phyloP scores from a whole-genome alignment of 2,329 filamentous ascomycete species.

The Talaromyces sp. region DNA sequence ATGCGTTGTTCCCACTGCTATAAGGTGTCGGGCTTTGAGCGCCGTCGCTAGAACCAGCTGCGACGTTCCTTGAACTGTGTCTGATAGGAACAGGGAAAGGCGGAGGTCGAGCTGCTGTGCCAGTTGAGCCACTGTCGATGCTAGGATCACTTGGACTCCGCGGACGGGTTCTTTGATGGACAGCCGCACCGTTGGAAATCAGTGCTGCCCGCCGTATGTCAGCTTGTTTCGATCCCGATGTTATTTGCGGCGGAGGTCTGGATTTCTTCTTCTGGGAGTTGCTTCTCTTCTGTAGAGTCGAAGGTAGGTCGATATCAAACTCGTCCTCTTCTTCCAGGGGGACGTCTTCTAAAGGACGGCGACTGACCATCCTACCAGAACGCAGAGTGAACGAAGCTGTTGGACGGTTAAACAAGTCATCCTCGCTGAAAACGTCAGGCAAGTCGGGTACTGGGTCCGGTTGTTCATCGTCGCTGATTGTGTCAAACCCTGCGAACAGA shows the following conservation, averaged over 20 bases:
- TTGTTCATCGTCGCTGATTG: constrained; percentile 52
- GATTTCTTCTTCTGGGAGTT: constrained; percentile 16
- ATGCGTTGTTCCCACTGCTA: constrained; percentile 50
- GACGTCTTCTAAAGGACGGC: constrained; percentile 28
- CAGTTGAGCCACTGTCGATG: constrained; percentile 35
- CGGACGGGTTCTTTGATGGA: constrained; percentile 61
- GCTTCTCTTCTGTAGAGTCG: constrained; percentile 15
- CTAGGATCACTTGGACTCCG: constrained; percentile 45
- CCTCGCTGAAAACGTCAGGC: constrained; percentile 32
- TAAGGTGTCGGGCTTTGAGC: constrained; percentile 70
- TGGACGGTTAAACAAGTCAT: constrained; percentile 42
- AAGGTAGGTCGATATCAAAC: constrained; percentile 20
- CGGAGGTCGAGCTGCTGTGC: constrained; percentile 43
- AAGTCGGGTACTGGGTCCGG: constrained; percentile 25
- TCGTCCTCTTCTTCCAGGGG: constrained; percentile 35
- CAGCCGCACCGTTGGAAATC: constrained; percentile 72
- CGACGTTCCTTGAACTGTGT: constrained; percentile 76
- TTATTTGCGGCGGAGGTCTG: constrained; percentile 36
- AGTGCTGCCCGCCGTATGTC: constrained; percentile 74
- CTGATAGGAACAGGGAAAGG: constrained; percentile 90
- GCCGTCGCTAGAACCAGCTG: constrained; percentile 67
- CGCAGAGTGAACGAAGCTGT: constrained; percentile 41
- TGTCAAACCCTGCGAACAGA: constrained; percentile 81
- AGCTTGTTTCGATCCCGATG: constrained; percentile 46
- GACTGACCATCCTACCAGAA: constrained; percentile 39